These are phyloP conservation scores for Beauveria sp. DNA, from an alignment of 2,329 filamentous ascomycete genomes.

Conservation along the genomic window DNA sequence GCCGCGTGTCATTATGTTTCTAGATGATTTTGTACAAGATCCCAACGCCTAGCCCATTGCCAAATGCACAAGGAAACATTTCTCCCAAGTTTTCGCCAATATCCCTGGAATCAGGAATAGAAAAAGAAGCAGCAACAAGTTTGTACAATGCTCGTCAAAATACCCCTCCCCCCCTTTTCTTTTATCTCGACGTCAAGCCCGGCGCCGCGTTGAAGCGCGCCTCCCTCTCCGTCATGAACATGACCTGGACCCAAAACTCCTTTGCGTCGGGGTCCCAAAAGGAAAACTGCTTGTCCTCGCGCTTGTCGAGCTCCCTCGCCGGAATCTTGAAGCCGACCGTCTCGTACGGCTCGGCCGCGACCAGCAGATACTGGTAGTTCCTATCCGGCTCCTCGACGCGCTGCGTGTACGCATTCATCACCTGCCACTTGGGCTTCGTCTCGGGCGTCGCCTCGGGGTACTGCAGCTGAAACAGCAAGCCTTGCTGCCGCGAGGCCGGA, in stretches of 20 bases:
- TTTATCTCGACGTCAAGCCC: conserved; percentile 43
- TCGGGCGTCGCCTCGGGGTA: conserved; percentile 82
- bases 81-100: neutral
- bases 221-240: conserved; percentile 97
- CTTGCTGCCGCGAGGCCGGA: conserved; percentile 78
- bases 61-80: neutral
- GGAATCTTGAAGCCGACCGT: conserved; percentile 95
- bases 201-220: conserved; percentile 70
- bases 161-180: neutral
- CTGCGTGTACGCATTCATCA: conserved; percentile 98
- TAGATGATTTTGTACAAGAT: neutral
- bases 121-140: neutral
- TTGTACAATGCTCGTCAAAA: neutral
- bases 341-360: conserved; percentile 96
- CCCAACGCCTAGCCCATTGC: conserved; percentile 5
- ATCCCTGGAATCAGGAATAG: too few species aligned
- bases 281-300: conserved; percentile 80
- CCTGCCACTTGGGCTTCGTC: conserved; percentile 74
- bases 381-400: conserved; percentile 91
- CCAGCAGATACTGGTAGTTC: conserved; percentile 86
- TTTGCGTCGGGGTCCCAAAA: conserved; percentile 95
- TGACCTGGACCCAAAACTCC: conserved; percentile 95
- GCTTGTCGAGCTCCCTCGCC: conserved; percentile 82
- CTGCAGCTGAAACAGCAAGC: conserved; percentile 90
- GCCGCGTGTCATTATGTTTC: neutral